A percentile compares a stretch with the other conserved stretches of the same genome.
phyloP scores from a whole-genome alignment of 108 stramenopile genomes.

The Nitzschia palea region DNA sequence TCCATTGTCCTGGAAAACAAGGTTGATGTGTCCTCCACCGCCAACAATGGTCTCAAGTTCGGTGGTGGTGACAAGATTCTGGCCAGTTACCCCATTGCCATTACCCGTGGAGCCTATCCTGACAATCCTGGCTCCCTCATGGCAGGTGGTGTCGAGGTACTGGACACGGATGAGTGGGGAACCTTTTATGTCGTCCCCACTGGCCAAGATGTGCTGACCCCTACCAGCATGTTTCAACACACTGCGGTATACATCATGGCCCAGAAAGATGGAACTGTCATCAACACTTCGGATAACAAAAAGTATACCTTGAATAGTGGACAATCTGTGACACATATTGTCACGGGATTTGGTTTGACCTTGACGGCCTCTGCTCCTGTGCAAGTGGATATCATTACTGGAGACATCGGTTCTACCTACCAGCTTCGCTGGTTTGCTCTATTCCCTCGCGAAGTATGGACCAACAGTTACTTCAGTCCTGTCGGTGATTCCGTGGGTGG shows the following conservation, averaged over 20 bases:
- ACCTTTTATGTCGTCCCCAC: slow-evolving; percentile 14
- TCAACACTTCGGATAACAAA: background rate
- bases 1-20: slow-evolving; percentile 24
- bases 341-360: background rate
- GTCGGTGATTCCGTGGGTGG: slow-evolving; percentile 19
- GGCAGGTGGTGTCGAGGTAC: slow-evolving; percentile 34
- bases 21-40: slow-evolving; percentile 9
- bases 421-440: slow-evolving; percentile 31
- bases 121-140: slow-evolving; percentile 15
- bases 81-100: slow-evolving; percentile 27
- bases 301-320: slow-evolving; percentile 3
- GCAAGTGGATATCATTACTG: slow-evolving; percentile 26
- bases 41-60: background rate
- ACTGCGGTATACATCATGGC: background rate
- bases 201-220: background rate
- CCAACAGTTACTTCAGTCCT: slow-evolving; percentile 18
- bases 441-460: slow-evolving; percentile 6
- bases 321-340: background rate
- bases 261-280: background rate
- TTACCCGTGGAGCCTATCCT: slow-evolving; percentile 30
- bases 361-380: slow-evolving; percentile 6
- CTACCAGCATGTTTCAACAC: slow-evolving; percentile 6
- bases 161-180: slow-evolving; percentile 9
- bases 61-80: slow-evolving; percentile 29
- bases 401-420: slow-evolving; percentile 22